phyloP scores from a whole-genome alignment of 75 land plant genomes.

The Pinus taeda region DNA sequence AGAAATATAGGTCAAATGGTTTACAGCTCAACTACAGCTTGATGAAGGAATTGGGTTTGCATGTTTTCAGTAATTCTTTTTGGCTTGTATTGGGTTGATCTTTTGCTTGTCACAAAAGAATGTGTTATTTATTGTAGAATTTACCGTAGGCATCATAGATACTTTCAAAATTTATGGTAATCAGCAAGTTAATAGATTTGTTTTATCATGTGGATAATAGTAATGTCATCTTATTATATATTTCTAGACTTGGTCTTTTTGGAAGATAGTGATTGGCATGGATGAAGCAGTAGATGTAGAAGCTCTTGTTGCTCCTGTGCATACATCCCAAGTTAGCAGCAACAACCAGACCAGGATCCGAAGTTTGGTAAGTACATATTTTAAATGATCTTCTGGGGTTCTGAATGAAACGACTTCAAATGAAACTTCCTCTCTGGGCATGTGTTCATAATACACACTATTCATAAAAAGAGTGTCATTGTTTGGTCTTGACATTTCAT shows the following conservation, averaged over 20 bases:
- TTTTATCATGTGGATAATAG: background rate
- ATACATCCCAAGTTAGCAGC: background rate
- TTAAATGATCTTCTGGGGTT: background rate
- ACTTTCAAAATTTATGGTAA: background rate
- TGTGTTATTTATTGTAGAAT: background rate
- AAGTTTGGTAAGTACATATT: constrained; percentile 1
- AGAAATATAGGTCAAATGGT: background rate
- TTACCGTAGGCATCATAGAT: background rate
- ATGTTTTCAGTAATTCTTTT: constrained; percentile 1
- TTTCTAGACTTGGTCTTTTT: background rate
- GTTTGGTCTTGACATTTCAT: background rate
- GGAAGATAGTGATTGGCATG: constrained; percentile 6
- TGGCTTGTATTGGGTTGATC: background rate
- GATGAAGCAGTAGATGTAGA: constrained; percentile 8
- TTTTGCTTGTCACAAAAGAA: background rate
- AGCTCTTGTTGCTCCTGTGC: constrained; percentile 2
- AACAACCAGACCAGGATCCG: background rate
- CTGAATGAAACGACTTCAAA: background rate
- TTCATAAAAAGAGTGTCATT: background rate
- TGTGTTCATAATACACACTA: background rate
- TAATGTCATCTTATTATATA: background rate
- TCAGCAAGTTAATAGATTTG: background rate
- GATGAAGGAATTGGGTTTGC: background rate
- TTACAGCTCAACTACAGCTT: background rate
- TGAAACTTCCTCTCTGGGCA: background rate